Evolutionary conservation across 805 yeast species (phyloP), one percentile per base, ranked within the genome.

Genomic region (Ogataea nitratoaversa): DNA sequence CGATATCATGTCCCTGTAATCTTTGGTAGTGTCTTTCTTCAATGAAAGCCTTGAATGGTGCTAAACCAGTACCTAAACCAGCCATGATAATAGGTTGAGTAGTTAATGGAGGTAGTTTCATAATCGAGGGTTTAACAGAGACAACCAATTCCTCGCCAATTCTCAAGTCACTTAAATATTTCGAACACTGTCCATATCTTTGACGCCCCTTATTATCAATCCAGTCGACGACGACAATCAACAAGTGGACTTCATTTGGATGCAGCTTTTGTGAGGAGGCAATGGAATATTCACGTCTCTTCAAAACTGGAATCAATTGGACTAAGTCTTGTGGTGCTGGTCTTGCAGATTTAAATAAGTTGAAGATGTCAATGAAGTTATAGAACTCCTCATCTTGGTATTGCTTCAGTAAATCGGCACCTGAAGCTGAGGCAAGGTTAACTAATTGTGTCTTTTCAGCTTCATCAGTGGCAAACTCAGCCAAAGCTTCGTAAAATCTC

Each of bases 191-290:
- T 31, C 98, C 98, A 60, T 66, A 89, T 67, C 97, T 79, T 59
- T 74, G 76, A 63, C 95, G 78, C 38, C 96, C 96, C 62, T 76
- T 73, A 39, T 81, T 71, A 65, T 91, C 96, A 33, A 78, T 71
- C 98, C 98, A 91, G 64, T 90, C 97, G 41, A 91, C 97, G 40
- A 90, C 97, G 46, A 91, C 98, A 62, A 91, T 81, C 62, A 91
- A 75, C 57, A 91, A 69, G 59, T 91, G 97, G 29, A 91, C 88
- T 29, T 89, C 91, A 60, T 85, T 86, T 40, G 91, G 88, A 66
- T 91, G 97, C 56, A 86, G 71, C 62, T 77, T 86, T 67, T 91
- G 98, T 22, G 97, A 90, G 1, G 97, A 90, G 3, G 98, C 97
- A 65, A 91, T 91, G 12, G 97, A 91, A 64, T 91, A 91, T 67